Base-by-base conservation (phyloP, 2,329 filamentous ascomycete genomes). In the Aspergillus brunneoviolaceus region DNA sequence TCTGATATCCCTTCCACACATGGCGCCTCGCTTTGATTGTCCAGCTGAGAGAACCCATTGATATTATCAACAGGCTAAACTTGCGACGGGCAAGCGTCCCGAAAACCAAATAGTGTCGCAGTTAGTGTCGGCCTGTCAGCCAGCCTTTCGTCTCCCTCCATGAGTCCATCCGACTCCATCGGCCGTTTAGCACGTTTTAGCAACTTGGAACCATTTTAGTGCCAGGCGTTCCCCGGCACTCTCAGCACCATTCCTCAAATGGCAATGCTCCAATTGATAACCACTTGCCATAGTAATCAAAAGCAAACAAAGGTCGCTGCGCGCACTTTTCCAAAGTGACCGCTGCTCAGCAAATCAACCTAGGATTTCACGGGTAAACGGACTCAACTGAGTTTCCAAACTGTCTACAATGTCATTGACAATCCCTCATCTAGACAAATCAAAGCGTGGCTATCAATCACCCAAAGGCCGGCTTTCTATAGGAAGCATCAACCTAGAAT, bases 81-180 rank as follows among this genome's bases (percentile, higher is more conserved):
- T 29, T 25, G 16, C n/a, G 42, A 19, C 48, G 27, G 42, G 42
- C 51, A 21, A 27, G 51, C 14, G 31, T 53, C 42, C 51, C 23
- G 21, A 35, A 16, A 25, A 3, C n/a, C 27, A 49, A 35, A 48
- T 47, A 58, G 55, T 49, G 53, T 48, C 49, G 55, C 25, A 11
- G 7, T 53, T 52, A 52, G 55, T 53, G 21, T 45, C 56, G 31
- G 49, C 35, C 55, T 35, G 55, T 58, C 55, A 58, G 56, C 56
- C 56, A 48, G 56, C 56, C 56, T 53, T 57, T 52, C 29, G 33
- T 35, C 49, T 47, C 29, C 33, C 14, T 23, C 23, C 4, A 23
- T 23, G 23, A 23, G 23, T 23, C 23, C 23, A 23, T 23, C 23
- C 23, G 23, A 23, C 27, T 29, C 27, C 27, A 19, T 51, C 49